phyloP scores from a whole-genome alignment of 495 filamentous ascomycete species.

The Margaritispora aquatica region DNA sequence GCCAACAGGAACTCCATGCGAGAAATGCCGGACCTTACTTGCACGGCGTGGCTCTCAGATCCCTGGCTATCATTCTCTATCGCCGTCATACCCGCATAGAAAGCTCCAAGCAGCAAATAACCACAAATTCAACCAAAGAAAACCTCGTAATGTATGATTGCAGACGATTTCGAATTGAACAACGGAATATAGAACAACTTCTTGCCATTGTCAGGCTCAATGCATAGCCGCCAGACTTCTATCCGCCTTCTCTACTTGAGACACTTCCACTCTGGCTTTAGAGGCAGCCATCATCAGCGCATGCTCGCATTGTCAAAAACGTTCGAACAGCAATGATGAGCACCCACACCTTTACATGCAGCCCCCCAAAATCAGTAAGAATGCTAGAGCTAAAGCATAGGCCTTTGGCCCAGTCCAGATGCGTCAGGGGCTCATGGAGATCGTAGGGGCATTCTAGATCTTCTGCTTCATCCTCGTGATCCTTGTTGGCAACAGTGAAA shows the following conservation, averaged over 20 bases:
- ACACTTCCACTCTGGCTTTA: not conserved
- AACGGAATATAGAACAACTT: not conserved
- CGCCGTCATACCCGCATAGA: constrained; percentile 1
- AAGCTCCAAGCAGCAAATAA: constrained; percentile 9
- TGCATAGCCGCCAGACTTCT: constrained; percentile 6
- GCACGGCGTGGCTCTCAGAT: constrained; percentile 1
- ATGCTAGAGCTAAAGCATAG: not conserved
- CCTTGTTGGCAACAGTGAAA: not conserved
- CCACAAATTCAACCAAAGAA: not conserved
- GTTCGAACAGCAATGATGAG: not conserved
- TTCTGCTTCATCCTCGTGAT: not conserved
- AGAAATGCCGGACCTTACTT: constrained; percentile 14
- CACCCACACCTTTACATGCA: constrained; percentile 40
- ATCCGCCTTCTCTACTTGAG: constrained; percentile 12
- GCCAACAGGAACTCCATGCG: constrained; percentile 2
- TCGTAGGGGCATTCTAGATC: not conserved
- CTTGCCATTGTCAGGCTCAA: constrained; percentile 8
- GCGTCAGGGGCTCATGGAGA: not conserved
- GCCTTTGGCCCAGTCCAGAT: constrained; percentile 1
- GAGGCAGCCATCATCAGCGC: not conserved
- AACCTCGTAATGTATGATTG: not conserved
- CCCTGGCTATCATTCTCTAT: not conserved
- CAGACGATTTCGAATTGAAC: not conserved
- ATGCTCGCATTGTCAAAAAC: not conserved
- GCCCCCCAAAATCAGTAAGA: constrained; percentile 48